Conservation (phyloP, 208 protist species). For the Lotmaria passim region DNA sequence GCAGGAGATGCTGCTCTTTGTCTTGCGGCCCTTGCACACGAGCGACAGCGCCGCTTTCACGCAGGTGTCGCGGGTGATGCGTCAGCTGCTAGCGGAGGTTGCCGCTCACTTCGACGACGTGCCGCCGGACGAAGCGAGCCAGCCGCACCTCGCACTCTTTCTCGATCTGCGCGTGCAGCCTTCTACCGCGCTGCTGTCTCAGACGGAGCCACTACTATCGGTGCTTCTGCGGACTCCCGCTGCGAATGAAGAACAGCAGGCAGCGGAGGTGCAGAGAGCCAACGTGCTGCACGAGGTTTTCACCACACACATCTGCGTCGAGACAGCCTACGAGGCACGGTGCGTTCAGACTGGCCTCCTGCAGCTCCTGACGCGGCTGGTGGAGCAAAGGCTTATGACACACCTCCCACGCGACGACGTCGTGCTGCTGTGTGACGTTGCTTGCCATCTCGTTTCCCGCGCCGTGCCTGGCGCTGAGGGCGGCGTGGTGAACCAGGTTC, state of each 20-base stretch:
- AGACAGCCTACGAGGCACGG: conserved; percentile 34
- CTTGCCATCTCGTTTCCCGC: conserved; percentile 31
- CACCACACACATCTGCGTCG: conserved; percentile 22
- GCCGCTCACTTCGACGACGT: conserved; percentile 20
- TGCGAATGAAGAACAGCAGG: too few species aligned
- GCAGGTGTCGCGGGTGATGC: conserved; percentile 8
- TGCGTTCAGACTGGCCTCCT: conserved; percentile 30
- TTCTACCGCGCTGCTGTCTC: neutral
- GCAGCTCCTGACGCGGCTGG: conserved; percentile 24
- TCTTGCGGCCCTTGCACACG: conserved; percentile 29
- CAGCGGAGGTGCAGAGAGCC: too few species aligned
- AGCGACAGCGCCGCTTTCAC: conserved; percentile 18
- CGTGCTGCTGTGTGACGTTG: conserved; percentile 26
- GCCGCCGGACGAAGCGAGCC: neutral
- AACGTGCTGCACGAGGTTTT: conserved; percentile 15
- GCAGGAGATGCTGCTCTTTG: conserved; percentile 39
- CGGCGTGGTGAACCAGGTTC: conserved; percentile 23
- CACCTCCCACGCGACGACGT: conserved; percentile 9
- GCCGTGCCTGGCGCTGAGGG: conserved; percentile 27
- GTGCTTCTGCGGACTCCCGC: too few species aligned
- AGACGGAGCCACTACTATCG: conserved; percentile 1
- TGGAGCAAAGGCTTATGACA: conserved; percentile 11
- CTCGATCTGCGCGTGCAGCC: conserved; percentile 6
- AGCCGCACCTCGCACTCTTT: conserved; percentile 11
- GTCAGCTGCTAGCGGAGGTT: conserved; percentile 24